Conservation (phyloP, 805 yeast genomes). For the Kluyveromyces dobzhanskii region DNA sequence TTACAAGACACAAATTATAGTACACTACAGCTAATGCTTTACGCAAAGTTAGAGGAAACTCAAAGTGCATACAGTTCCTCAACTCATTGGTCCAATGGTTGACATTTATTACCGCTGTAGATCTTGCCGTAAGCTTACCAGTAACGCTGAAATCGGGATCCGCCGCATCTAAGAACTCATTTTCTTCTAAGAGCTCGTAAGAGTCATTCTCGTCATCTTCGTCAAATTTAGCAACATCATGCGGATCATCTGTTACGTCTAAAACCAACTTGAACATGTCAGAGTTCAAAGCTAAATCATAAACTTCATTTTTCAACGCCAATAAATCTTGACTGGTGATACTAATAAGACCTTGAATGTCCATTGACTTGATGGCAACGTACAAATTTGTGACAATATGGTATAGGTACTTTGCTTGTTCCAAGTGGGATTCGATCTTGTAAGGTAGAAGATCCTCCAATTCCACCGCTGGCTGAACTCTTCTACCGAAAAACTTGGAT, state of each 20-base stretch:
- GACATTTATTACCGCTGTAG: slow-evolving; percentile 67
- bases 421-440: slow-evolving; percentile 55
- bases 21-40: slow-evolving; percentile 58
- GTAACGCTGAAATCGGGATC: slow-evolving; percentile 34
- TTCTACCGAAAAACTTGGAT: slow-evolving; percentile 35
- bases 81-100: slow-evolving; percentile 85
- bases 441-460: slow-evolving; percentile 56
- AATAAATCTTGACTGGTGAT: slow-evolving; percentile 65
- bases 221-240: slow-evolving; percentile 31
- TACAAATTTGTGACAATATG: slow-evolving; percentile 77
- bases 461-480: slow-evolving; percentile 26
- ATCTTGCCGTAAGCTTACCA: slow-evolving; percentile 53
- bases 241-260: slow-evolving; percentile 29
- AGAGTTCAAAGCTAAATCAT: slow-evolving; percentile 46
- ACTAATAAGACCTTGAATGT: slow-evolving; percentile 60
- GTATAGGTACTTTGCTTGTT: slow-evolving; percentile 63
- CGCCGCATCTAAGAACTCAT: slow-evolving; percentile 28
- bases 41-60: slow-evolving; percentile 61
- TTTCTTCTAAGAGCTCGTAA: slow-evolving; percentile 17
- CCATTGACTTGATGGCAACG: slow-evolving; percentile 66
- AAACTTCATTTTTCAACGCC: slow-evolving; percentile 30
- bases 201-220: slow-evolving; percentile 37
- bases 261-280: slow-evolving; percentile 33
- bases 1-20: slow-evolving; percentile 59
- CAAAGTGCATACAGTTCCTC: slow-evolving; percentile 63